phyloP scores from a whole-genome alignment of 176 grass and related monocot genomes.

The Paspalum notatum region DNA sequence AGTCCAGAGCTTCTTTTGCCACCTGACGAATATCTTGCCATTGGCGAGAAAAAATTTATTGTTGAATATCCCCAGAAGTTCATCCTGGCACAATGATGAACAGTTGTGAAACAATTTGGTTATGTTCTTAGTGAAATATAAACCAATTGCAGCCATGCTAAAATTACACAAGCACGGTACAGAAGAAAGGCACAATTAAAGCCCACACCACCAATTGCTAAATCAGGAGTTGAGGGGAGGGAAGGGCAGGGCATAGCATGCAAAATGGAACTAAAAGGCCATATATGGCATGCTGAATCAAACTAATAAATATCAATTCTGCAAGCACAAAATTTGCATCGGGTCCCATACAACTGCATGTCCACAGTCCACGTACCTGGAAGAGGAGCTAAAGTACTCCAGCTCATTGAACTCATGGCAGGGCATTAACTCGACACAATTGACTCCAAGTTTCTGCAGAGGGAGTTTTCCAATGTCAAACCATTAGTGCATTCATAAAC shows the following conservation, averaged over 20 bases:
- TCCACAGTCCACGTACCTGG: constrained; percentile 67
- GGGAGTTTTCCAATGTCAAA: constrained; percentile 29
- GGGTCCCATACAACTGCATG: constrained; percentile 6
- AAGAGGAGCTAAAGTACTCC: constrained; percentile 69
- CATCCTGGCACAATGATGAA: constrained; percentile 56
- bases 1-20: constrained; percentile 63
- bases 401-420: constrained; percentile 97
- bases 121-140: not conserved
- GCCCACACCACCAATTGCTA: not conserved
- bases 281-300: not conserved
- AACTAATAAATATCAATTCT: not conserved
- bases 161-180: not conserved
- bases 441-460: constrained; percentile 87
- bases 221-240: not conserved
- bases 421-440: constrained; percentile 96
- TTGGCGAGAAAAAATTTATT: constrained; percentile 92
- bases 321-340: not conserved
- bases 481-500: constrained; percentile 19
- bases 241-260: not conserved
- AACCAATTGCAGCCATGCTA: not conserved
- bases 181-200: not conserved
- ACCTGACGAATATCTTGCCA: constrained; percentile 79
- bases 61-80: constrained; percentile 99
- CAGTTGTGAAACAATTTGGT: constrained; percentile 19
- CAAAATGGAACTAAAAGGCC: not conserved